A percentile compares a stretch with the other conserved stretches of the same genome.
Evolutionary conservation across 805 yeast species (phyloP).

Genomic region (Candida chauliodis): DNA sequence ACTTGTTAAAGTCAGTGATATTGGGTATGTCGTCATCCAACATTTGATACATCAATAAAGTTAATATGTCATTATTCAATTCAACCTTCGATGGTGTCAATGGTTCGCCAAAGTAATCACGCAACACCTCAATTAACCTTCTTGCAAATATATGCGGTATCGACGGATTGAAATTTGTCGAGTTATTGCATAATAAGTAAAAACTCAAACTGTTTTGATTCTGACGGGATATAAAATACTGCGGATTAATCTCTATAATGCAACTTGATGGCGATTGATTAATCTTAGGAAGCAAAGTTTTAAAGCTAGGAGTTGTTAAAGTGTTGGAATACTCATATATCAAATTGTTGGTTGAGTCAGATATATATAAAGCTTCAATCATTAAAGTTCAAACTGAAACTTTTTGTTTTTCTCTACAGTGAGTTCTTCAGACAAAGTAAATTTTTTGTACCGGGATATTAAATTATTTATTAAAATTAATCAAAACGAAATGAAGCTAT

Average conservation of each 20-base stretch:
- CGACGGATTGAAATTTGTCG: constrained; percentile 38
- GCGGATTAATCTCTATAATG: constrained; percentile 6
- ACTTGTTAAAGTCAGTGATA: constrained; percentile 64
- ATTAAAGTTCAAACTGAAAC: constrained; percentile 14
- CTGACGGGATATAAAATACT: constrained; percentile 6
- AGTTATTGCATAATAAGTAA: constrained; percentile 5
- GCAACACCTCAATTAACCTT: constrained; percentile 47
- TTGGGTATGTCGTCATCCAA: constrained; percentile 75
- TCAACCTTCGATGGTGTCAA: constrained; percentile 50
- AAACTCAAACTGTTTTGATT: constrained; percentile 5
- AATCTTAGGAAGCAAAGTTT: constrained; percentile 18
- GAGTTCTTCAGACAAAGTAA: neutral
- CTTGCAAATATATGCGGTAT: constrained; percentile 53
- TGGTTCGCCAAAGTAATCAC: constrained; percentile 51
- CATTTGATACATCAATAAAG: constrained; percentile 71
- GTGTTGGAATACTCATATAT: constrained; percentile 34
- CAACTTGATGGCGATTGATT: constrained; percentile 1
- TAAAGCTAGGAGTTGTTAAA: constrained; percentile 30
- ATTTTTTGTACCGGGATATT: neutral
- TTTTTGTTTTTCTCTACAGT: constrained; percentile 1
- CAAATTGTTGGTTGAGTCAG: constrained; percentile 31
- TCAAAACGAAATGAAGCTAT: neutral
- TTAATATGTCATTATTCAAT: constrained; percentile 66
- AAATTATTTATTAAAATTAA: neutral
- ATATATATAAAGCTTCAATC: constrained; percentile 43